Conservation (phyloP, 2,329 filamentous ascomycete species). For the Cordyceps cateniannulata region DNA sequence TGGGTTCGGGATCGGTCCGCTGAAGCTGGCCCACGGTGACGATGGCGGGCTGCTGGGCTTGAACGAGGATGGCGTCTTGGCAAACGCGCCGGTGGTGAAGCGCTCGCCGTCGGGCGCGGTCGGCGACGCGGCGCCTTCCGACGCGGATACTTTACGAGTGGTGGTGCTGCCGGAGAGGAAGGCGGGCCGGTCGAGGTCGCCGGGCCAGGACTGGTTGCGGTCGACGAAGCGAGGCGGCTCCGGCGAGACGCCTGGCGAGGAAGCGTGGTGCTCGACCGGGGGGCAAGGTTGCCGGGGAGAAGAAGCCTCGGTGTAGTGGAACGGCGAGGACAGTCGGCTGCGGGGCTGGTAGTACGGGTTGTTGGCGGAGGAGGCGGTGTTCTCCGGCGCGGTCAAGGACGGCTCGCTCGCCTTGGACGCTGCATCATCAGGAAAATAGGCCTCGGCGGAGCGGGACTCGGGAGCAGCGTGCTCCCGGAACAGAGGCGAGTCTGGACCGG, state of each 20-base stretch:
- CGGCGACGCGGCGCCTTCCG: not conserved
- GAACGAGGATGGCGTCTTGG: not conserved
- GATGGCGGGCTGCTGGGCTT: not conserved
- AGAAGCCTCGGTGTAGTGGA: not conserved
- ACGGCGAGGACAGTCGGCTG: constrained; percentile 12
- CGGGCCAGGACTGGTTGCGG: constrained; percentile 5
- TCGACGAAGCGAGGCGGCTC: not conserved
- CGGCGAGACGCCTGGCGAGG: not conserved
- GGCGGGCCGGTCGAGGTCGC: not conserved
- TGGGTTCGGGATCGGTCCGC: not conserved
- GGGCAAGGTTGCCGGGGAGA: too few species aligned
- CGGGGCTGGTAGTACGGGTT: constrained; percentile 29
- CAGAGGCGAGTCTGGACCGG: not conserved
- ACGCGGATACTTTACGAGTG: not conserved
- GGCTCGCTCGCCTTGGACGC: not conserved
- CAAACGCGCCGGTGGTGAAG: constrained; percentile 7
- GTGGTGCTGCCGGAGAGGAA: not conserved
- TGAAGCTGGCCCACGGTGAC: constrained; percentile 3
- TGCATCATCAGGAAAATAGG: not conserved
- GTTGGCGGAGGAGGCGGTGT: constrained; percentile 13
- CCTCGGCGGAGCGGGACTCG: not conserved
- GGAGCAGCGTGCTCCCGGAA: not conserved
- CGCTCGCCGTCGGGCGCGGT: not conserved
- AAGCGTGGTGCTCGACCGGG: not conserved
- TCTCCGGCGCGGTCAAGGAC: not conserved